phyloP scores from a whole-genome alignment of 2,329 filamentous ascomycete species.

The Calycina marina region DNA sequence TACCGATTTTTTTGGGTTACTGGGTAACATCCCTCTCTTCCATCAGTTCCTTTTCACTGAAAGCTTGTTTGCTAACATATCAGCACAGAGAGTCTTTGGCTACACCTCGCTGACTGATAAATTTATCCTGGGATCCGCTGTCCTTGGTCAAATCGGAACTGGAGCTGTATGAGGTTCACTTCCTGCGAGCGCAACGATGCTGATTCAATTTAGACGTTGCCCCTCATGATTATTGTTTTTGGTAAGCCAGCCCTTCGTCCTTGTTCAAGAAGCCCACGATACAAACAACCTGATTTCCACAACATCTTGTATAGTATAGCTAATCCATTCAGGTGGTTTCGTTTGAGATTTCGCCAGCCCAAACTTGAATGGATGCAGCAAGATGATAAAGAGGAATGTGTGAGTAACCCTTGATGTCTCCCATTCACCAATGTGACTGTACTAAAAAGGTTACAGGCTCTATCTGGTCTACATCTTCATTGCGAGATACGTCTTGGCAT shows the following conservation, averaged over 20 bases:
- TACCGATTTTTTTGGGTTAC: not conserved
- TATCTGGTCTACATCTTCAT: slow-evolving; percentile 61
- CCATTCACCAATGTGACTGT: slow-evolving; percentile 2
- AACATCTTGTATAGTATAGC: not conserved
- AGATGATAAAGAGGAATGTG: not conserved
- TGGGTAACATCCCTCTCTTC: not conserved
- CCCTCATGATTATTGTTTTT: slow-evolving; percentile 45
- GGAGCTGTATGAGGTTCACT: slow-evolving; percentile 11
- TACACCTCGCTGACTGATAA: slow-evolving; percentile 15
- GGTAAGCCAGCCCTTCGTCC: slow-evolving; percentile 23
- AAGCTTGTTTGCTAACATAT: not conserved
- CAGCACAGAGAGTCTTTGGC: slow-evolving; percentile 22
- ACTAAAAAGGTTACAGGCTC: slow-evolving; percentile 30
- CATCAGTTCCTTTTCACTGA: too few species aligned
- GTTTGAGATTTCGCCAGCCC: slow-evolving; percentile 30
- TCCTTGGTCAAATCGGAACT: slow-evolving; percentile 13
- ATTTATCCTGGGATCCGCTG: slow-evolving; percentile 11
- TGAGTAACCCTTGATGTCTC: slow-evolving; percentile 10
- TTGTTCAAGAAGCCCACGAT: not conserved
- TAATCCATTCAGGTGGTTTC: slow-evolving; percentile 9
- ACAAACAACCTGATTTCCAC: too few species aligned
- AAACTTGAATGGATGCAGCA: too few species aligned
- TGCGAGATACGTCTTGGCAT: slow-evolving; percentile 47
- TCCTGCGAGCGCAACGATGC: not conserved
- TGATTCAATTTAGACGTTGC: slow-evolving; percentile 30